These are phyloP conservation scores for Angophora floribunda DNA, from an alignment of 345 rosid genomes.

Conservation along the genomic window DNA sequence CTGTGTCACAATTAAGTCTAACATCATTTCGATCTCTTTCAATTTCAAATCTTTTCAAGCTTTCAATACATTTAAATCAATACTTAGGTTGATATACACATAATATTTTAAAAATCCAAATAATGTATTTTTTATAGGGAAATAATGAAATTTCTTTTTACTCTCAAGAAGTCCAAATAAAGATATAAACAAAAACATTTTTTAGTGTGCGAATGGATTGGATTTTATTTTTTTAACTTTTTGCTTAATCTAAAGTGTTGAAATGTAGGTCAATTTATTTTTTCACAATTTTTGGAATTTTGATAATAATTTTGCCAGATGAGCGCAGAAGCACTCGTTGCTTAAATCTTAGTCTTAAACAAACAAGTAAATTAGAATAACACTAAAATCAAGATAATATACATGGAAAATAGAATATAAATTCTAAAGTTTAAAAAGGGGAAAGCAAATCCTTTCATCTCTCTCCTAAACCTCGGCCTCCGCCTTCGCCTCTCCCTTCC, in stretches of 20 bases:
- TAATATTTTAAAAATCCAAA: neutral
- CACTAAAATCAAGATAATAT: neutral
- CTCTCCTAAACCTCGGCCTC: neutral
- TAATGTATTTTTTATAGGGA: neutral
- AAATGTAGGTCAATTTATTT: neutral
- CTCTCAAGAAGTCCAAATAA: neutral
- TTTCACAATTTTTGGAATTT: neutral
- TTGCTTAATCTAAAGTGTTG: neutral
- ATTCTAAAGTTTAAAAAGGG: neutral
- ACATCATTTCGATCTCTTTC: neutral
- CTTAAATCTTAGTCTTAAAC: no score
- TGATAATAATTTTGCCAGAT: neutral
- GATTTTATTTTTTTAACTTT: neutral
- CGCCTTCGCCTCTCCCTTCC: neutral
- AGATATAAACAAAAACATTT: neutral
- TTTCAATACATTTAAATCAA: neutral
- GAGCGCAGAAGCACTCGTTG: no score
- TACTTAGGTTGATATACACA: neutral
- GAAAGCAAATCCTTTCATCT: neutral
- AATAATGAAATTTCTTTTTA: neutral
- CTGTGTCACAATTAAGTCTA: neutral
- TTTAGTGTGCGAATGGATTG: neutral
- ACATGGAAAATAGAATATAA: neutral
- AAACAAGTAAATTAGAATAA: neutral
- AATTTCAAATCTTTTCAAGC: neutral